phyloP scores from a whole-genome alignment of 2,329 filamentous ascomycete species.

The Claviceps sp. region DNA sequence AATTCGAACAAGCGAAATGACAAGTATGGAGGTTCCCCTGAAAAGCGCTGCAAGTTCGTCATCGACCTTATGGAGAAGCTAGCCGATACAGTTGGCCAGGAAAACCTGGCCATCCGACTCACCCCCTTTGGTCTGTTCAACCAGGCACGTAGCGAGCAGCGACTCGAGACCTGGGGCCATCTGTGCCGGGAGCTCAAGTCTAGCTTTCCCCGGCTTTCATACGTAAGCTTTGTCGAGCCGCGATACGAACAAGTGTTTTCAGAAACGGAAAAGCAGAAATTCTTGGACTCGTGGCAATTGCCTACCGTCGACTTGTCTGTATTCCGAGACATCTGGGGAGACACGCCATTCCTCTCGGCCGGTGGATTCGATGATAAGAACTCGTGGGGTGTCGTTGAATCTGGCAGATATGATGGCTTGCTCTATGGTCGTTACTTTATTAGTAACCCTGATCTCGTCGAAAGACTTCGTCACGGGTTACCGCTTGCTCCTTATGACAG shows the following conservation, averaged over 20 bases:
- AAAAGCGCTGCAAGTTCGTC: constrained; percentile 33
- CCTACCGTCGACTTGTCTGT: constrained; percentile 28
- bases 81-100: constrained; percentile 28
- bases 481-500: constrained; percentile 29
- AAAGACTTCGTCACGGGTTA: constrained; percentile 25
- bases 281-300: constrained; percentile 34
- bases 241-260: constrained; percentile 39
- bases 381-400: constrained; percentile 27
- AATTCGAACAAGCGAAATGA: constrained; percentile 24
- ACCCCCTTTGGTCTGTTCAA: constrained; percentile 39
- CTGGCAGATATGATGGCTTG: constrained; percentile 33
- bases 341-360: constrained; percentile 40
- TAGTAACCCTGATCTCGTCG: constrained; percentile 34
- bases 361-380: constrained; percentile 41
- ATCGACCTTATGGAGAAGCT: constrained; percentile 38
- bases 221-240: constrained; percentile 43
- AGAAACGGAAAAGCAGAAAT: constrained; percentile 32
- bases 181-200: constrained; percentile 35
- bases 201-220: constrained; percentile 29
- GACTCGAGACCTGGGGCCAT: constrained; percentile 38
- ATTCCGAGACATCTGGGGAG: constrained; percentile 37
- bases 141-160: constrained; percentile 33
- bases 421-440: constrained; percentile 33
- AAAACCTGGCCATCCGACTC: constrained; percentile 31
- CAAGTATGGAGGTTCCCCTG: constrained; percentile 19